Evolutionary conservation across 441 rosid genomes (phyloP), one percentile per base, ranked within the genome.

Genomic region (Rhodomyrtus psidioides): DNA sequence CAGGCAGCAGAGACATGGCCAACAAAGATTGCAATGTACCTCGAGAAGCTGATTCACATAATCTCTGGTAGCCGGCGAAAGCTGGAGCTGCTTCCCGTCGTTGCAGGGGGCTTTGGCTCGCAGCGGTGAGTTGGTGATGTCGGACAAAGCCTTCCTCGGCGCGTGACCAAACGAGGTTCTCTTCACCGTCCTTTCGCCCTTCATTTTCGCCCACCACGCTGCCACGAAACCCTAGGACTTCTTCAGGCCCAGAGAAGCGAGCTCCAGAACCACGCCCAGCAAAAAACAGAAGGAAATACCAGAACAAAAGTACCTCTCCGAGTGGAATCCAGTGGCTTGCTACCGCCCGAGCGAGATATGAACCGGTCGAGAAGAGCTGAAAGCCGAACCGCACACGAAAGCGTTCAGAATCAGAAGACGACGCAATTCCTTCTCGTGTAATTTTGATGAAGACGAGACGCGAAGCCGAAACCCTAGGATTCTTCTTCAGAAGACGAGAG

Each of bases 41-140:
- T 91, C 90, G 54, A 94, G 90, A 24, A 96, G 91, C 85, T 90
- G 94, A 83, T 93, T 89, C 39, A 93, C 85, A 26, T 90, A 85
- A 51, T 91, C 92, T 42, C 82, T 87, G 3, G 88, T 28, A 30
- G 85, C 84, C 6, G 87, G 84, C 86, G 93, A 84, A 58, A 83
- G 23, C 28, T 86, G 84, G 9, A 83, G 86, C 59, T 85, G 88
- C 84, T 83, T 86, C 81, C 87, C 88, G 23, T 86, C 87, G 44
- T 86, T 86, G 84, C 16, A 83, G 34, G 74, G 76, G 51, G 83
- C 27, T 83, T 89, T 90, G 82, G 90, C 83, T 55, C 88, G 95
- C 89, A 56, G 58, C 90, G 79, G 97, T 44, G 90, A 87, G 88
- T 95, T 96, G 34, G 99, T 93, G 65, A 96, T 94, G 83, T 96